Evolutionary conservation across 2,329 filamentous ascomycete genomes (phyloP).

Genomic region (Fonsecaea multimorphosa): DNA sequence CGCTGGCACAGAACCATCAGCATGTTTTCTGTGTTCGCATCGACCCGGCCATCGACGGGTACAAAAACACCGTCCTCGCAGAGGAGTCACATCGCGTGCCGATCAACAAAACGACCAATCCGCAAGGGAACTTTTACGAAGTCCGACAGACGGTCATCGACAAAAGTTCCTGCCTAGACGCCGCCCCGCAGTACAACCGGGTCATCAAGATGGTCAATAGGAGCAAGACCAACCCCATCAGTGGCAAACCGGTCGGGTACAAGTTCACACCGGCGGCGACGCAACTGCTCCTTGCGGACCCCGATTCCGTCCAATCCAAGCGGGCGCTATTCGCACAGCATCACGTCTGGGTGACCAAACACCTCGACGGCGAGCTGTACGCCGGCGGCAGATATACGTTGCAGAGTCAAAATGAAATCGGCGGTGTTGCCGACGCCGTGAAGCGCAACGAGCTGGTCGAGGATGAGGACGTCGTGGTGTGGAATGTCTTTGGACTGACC

Average conservation of each 20-base stretch:
- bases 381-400: slow-evolving; percentile 57
- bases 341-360: slow-evolving; percentile 60
- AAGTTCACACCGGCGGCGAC: slow-evolving; percentile 56
- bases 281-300: slow-evolving; percentile 56
- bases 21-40: slow-evolving; percentile 71
- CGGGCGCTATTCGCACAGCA: slow-evolving; percentile 58
- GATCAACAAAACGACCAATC: slow-evolving; percentile 62
- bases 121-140: slow-evolving; percentile 66
- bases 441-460: slow-evolving; percentile 51
- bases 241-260: slow-evolving; percentile 54
- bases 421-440: slow-evolving; percentile 53
- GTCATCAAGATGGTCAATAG: slow-evolving; percentile 59
- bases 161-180: slow-evolving; percentile 57
- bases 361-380: slow-evolving; percentile 57
- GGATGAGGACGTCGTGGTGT: slow-evolving; percentile 57
- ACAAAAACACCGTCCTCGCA: slow-evolving; percentile 59
- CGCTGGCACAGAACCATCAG: slow-evolving; percentile 72
- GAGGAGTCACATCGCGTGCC: slow-evolving; percentile 61
- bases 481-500: slow-evolving; percentile 58
- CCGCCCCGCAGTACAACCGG: slow-evolving; percentile 55
- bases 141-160: slow-evolving; percentile 58
- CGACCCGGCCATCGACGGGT: slow-evolving; percentile 67
- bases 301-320: slow-evolving; percentile 51
- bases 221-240: slow-evolving; percentile 51
- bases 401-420: slow-evolving; percentile 52